Evolutionary conservation across 257 asterid species (phyloP).

Genomic region (Forsythia suspensa): DNA sequence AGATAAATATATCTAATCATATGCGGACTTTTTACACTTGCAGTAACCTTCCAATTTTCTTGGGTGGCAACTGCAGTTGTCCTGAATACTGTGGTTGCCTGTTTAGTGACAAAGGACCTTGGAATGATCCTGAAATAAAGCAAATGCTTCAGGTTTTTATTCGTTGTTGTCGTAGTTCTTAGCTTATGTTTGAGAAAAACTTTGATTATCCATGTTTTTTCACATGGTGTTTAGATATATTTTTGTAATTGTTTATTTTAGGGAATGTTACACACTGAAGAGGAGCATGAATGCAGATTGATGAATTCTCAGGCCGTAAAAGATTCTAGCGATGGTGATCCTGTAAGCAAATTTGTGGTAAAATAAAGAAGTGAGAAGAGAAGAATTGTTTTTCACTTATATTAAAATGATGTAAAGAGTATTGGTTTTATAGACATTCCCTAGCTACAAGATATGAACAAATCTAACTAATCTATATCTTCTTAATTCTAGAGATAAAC

Average conservation of each 20-base stretch:
- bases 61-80: slow-evolving; percentile 72
- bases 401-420: no score
- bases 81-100: slow-evolving; percentile 58
- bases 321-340: slow-evolving; percentile 21
- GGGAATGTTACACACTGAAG: slow-evolving; percentile 48
- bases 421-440: no score
- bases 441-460: no score
- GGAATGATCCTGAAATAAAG: slow-evolving; percentile 65
- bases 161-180: neutral
- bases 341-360: slow-evolving; percentile 35
- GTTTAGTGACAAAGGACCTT: slow-evolving; percentile 73
- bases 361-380: no score
- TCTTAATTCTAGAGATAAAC: no score
- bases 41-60: slow-evolving; percentile 72
- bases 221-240: neutral
- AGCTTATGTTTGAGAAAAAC: neutral
- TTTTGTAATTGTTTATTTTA: slow-evolving; percentile 6
- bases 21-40: neutral
- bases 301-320: slow-evolving; percentile 1
- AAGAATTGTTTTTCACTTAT: no score
- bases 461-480: no score
- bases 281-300: slow-evolving; percentile 19
- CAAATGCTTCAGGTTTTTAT: slow-evolving; percentile 44
- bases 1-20: neutral
- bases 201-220: neutral